phyloP scores from a whole-genome alignment of 306 rosid species.

The Lagenaria siceraria region DNA sequence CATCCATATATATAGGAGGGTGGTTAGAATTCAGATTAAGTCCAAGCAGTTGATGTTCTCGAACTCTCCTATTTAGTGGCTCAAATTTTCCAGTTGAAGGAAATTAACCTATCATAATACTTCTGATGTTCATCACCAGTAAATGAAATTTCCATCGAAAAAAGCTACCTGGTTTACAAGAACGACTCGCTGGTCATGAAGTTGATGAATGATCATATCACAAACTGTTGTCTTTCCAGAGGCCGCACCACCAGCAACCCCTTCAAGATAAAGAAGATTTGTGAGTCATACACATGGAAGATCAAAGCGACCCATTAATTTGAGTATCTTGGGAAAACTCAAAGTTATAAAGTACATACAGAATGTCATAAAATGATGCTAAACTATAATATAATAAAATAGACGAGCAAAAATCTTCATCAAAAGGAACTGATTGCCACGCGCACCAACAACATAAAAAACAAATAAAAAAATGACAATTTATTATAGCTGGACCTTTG shows the following conservation, averaged over 20 bases:
- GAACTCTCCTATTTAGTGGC: background rate
- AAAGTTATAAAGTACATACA: background rate
- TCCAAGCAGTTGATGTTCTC: background rate
- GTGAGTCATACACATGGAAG: background rate
- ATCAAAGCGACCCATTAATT: background rate
- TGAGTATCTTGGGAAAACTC: background rate
- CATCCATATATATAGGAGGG: background rate
- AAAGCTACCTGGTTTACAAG: slow-evolving; percentile 77
- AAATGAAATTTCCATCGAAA: background rate
- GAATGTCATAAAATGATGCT: background rate
- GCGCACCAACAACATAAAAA: background rate
- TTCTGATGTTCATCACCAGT: background rate
- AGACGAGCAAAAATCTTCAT: background rate
- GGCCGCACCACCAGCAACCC: slow-evolving; percentile 96
- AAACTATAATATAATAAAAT: background rate
- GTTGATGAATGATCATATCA: slow-evolving; percentile 96
- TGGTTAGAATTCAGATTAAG: background rate
- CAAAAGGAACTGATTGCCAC: background rate
- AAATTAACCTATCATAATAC: background rate
- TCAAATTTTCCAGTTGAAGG: background rate
- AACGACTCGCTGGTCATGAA: slow-evolving; percentile 94
- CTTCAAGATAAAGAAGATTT: slow-evolving; percentile 19
- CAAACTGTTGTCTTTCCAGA: slow-evolving; percentile 97
- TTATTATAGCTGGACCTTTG: background rate
- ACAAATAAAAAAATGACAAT: background rate